phyloP scores from a whole-genome alignment of 2,329 filamentous ascomycete species.

The Aulographum hederae region DNA sequence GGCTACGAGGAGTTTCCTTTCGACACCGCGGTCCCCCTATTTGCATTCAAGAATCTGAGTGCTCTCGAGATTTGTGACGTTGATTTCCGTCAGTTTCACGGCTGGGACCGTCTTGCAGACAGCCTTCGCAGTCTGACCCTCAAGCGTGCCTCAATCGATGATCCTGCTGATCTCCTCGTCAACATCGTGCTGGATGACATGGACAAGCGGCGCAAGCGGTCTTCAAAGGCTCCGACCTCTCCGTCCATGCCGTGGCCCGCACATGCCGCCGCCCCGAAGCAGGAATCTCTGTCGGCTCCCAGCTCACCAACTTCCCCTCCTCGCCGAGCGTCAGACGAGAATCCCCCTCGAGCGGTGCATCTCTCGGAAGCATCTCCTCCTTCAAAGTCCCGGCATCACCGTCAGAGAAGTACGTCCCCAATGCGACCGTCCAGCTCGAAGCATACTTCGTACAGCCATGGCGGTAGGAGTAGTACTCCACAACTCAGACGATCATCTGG shows the following conservation, averaged over 20 bases:
- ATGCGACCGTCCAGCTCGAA: conserved; percentile 58
- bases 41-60: conserved; percentile 93
- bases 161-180: conserved; percentile 75
- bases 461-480: conserved; percentile 43
- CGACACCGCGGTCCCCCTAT: conserved; percentile 89
- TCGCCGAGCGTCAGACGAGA: neutral
- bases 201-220: conserved; percentile 75
- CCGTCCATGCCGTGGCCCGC: conserved; percentile 52
- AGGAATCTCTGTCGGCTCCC: conserved; percentile 49
- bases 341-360: neutral
- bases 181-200: conserved; percentile 93
- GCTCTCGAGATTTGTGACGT: conserved; percentile 87
- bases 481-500: conserved; percentile 79
- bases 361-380: neutral
- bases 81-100: conserved; percentile 92
- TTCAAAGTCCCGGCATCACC: conserved; percentile 1
- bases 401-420: conserved; percentile 63
- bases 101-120: conserved; percentile 87
- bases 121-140: conserved; percentile 78
- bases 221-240: conserved; percentile 69
- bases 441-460: conserved; percentile 46
- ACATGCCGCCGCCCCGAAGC: conserved; percentile 43
- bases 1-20: conserved; percentile 97
- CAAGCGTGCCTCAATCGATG: conserved; percentile 73
- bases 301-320: conserved; percentile 11